Evolutionary conservation across 1,139 yeast genomes (phyloP).

Genomic region (Suhomyces maxii): DNA sequence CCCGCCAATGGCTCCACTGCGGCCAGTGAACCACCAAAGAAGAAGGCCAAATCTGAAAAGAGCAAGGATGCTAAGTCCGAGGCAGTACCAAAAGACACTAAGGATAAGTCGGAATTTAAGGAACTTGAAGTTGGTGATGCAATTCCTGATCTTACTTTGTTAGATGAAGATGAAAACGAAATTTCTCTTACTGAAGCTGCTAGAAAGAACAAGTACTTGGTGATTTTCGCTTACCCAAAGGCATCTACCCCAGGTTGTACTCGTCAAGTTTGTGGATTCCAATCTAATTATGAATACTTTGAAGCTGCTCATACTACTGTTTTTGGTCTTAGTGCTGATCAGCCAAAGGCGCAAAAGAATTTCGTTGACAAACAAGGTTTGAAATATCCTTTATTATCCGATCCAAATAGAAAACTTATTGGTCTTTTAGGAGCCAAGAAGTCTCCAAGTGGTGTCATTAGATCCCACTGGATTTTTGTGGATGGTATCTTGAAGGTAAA

Average conservation of each 20-base stretch:
- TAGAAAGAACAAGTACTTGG: slow-evolving; percentile 48
- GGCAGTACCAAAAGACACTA: slow-evolving; percentile 7
- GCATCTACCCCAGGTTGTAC: slow-evolving; percentile 97
- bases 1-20: slow-evolving; percentile 14
- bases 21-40: slow-evolving; percentile 19
- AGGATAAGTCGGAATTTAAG: not conserved
- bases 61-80: slow-evolving; percentile 12
- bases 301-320: slow-evolving; percentile 51
- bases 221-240: slow-evolving; percentile 81
- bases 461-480: slow-evolving; percentile 88
- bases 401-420: slow-evolving; percentile 69
- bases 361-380: slow-evolving; percentile 73
- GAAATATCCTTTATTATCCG: slow-evolving; percentile 74
- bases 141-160: slow-evolving; percentile 64
- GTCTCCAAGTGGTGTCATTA: slow-evolving; percentile 69
- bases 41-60: slow-evolving; percentile 22
- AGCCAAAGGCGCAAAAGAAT: slow-evolving; percentile 69
- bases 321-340: slow-evolving; percentile 73
- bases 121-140: slow-evolving; percentile 62
- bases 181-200: slow-evolving; percentile 54
- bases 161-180: slow-evolving; percentile 66
- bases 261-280: slow-evolving; percentile 87
- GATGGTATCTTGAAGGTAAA: slow-evolving; percentile 71
- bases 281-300: slow-evolving; percentile 61
- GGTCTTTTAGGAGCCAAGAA: slow-evolving; percentile 82